Percentiles rank a stretch among this genome's conserved stretches.
These are phyloP conservation scores for Malassezia japonica DNA, from an alignment of 1,284 basidiomycete genomes.

Conservation along the genomic window DNA sequence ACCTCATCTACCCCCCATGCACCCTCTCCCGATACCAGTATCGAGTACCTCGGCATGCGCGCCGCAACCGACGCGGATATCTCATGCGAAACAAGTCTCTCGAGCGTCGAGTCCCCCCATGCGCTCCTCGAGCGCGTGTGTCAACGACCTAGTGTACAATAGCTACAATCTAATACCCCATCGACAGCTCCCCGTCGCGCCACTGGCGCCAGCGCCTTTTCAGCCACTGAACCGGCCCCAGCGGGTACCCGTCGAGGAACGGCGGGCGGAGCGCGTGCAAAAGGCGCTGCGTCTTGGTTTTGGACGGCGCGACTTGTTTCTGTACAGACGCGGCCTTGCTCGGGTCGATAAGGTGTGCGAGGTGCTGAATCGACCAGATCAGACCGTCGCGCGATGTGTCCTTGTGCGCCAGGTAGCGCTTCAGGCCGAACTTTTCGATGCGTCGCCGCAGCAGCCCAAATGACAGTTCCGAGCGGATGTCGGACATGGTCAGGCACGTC, in stretches of 20 bases:
- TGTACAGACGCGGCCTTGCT: too few relatives aligned
- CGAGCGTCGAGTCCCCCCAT: neutral
- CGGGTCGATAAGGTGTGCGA: slow-evolving; percentile 9
- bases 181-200: neutral
- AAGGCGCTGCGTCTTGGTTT: slow-evolving; percentile 26
- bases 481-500: slow-evolving; percentile 26
- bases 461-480: slow-evolving; percentile 36
- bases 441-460: slow-evolving; percentile 31
- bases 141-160: neutral
- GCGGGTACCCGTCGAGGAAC: slow-evolving; percentile 42
- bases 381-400: slow-evolving; percentile 38
- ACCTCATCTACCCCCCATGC: too few relatives aligned
- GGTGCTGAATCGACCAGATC: slow-evolving; percentile 23
- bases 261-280: slow-evolving; percentile 41
- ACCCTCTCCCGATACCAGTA: neutral
- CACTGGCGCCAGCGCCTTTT: slow-evolving; percentile 24
- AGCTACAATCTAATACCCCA: neutral
- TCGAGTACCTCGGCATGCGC: neutral
- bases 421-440: slow-evolving; percentile 47
- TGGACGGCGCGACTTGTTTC: slow-evolving; percentile 1
- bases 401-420: slow-evolving; percentile 40
- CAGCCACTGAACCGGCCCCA: slow-evolving; percentile 32
- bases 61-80: neutral
- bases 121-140: neutral
- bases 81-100: neutral